Conservation (phyloP, 192 early-diverging fungal genomes). For the Pilaira anomala region DNA sequence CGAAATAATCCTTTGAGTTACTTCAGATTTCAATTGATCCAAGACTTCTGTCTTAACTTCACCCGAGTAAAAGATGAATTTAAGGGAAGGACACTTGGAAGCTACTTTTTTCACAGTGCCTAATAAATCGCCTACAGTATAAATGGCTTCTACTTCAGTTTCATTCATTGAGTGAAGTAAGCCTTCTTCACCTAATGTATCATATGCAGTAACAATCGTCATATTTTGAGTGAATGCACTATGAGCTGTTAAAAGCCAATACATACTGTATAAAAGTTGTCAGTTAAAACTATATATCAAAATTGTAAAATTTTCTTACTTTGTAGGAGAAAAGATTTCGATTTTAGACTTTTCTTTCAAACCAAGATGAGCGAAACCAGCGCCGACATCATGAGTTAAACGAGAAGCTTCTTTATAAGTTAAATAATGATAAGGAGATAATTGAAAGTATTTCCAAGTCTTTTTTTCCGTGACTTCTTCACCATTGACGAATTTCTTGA, state of each 20-base stretch:
- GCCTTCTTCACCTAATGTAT: constrained; percentile 82
- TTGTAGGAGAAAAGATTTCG: constrained; percentile 69
- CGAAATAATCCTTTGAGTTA: constrained; percentile 48
- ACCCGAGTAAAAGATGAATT: constrained; percentile 71
- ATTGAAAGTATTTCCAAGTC: constrained; percentile 78
- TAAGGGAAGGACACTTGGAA: constrained; percentile 55
- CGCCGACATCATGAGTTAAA: constrained; percentile 55
- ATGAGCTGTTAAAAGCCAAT: constrained; percentile 67
- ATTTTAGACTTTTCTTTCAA: constrained; percentile 44
- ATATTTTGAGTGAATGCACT: constrained; percentile 78
- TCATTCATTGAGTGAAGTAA: constrained; percentile 83
- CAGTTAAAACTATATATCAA: background rate
- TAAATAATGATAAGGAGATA: constrained; percentile 79
- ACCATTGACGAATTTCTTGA: constrained; percentile 58
- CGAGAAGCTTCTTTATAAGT: constrained; percentile 70
- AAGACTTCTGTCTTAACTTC: constrained; percentile 48
- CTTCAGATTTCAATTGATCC: constrained; percentile 45
- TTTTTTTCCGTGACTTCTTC: constrained; percentile 66
- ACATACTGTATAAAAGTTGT: constrained; percentile 39
- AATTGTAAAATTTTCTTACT: constrained; percentile 43
- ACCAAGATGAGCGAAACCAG: constrained; percentile 72
- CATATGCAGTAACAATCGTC: constrained; percentile 85
- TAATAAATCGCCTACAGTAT: constrained; percentile 73
- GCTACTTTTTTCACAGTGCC: constrained; percentile 60
- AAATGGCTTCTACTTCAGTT: constrained; percentile 65